Base-by-base conservation (phyloP, 129 eudicot species). In the Arctium lappa region DNA sequence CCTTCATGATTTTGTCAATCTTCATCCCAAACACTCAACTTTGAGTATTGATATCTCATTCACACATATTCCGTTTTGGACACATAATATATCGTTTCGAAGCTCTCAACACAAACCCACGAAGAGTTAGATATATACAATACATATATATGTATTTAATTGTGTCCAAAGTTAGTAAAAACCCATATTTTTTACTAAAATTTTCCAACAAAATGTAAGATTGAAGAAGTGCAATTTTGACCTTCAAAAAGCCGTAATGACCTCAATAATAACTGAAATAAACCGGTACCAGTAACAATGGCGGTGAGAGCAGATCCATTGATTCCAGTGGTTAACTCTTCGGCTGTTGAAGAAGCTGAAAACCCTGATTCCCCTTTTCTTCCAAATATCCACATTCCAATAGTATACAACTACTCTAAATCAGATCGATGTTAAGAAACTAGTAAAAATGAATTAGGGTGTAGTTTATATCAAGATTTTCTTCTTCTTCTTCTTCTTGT, bases 311-410 rank as follows among this genome's bases (percentile, higher is more conserved):
- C 76, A 22, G 72, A 60, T 77, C 88, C 88, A 72, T 81, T 5
- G 16, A 86, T 38, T 46, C 88, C 88, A 46, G 63, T 1, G 1
- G 86, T 86, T 72, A 86, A 83, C 76, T 86, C 71, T 81, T 76
- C 86, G 0, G 88, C 88, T 18, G 88, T 86, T 33, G 88, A 86
- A 5, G 80, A 76, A 31, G 83, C 80, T 40, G 88, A 81, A 34
- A 81, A 86, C 37, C 88, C 88, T 4, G 88, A 86, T 34, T 74
- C 56, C 0, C 88, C 83, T 71, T 78, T 86, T 62, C 79, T 32
- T 73, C 88, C 83, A 4, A 86, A 86, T 13, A 86, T 72, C 88
- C 88, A 86, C 88, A 86, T 84, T 18, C n/a, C 3, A 7, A 8
- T 60, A 1, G 8, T 60, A 1, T 2, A 5, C 16, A 56, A 56